phyloP scores from a whole-genome alignment of 441 rosid species.

The Jatropha multifida region DNA sequence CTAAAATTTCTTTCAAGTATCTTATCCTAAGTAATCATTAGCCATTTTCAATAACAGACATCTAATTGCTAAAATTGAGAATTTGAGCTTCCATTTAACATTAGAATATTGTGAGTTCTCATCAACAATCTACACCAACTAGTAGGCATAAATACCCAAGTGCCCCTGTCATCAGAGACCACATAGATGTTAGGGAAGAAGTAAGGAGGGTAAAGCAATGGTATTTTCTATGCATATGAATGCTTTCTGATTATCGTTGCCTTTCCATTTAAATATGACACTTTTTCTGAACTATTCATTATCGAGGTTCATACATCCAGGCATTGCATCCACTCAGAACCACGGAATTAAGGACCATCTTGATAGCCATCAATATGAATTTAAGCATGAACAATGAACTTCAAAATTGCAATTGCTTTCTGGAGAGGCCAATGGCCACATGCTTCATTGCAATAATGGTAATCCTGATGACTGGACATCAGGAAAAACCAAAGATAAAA shows the following conservation, averaged over 20 bases:
- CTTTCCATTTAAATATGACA: not conserved
- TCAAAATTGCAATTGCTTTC: not conserved
- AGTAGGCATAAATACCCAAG: not conserved
- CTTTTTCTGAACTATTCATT: not conserved
- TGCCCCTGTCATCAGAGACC: not conserved
- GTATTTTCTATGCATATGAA: not conserved
- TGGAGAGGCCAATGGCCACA: not conserved
- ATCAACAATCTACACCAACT: not conserved
- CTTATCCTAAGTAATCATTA: not conserved
- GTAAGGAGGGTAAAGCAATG: not conserved
- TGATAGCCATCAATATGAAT: not conserved
- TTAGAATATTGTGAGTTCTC: not conserved
- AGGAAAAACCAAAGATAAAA: not conserved
- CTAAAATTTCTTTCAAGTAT: not conserved
- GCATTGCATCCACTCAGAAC: not conserved
- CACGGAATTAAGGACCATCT: not conserved
- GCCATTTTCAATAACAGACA: not conserved
- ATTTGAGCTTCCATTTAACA: not conserved
- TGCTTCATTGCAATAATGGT: not conserved
- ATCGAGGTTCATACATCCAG: not conserved
- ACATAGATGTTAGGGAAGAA: not conserved
- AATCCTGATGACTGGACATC: not conserved
- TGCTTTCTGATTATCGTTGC: not conserved
- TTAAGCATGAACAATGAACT: not conserved
- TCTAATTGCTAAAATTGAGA: not conserved